Evolutionary conservation across 257 asterid species (phyloP).

Genomic region (Solanum okadae): DNA sequence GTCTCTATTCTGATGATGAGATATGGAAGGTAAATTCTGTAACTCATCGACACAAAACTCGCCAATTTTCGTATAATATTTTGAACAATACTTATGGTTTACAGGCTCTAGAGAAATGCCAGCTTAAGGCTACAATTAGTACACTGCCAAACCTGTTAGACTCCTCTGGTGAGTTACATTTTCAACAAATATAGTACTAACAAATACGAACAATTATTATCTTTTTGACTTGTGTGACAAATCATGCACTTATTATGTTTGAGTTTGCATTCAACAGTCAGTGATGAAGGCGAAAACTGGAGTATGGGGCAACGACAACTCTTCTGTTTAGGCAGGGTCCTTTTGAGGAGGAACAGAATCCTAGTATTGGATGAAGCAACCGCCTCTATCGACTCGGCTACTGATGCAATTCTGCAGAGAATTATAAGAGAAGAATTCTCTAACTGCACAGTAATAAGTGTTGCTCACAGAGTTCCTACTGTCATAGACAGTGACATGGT

Average conservation of each 20-base stretch:
- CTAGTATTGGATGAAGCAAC: conserved; percentile 88
- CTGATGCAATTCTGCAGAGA: conserved; percentile 65
- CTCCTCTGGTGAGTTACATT: conserved; percentile 45
- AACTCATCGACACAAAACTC: neutral
- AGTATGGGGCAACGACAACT: conserved; percentile 93
- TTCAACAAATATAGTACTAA: neutral
- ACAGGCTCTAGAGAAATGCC: conserved; percentile 73
- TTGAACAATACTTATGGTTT: neutral
- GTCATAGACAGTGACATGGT: conserved; percentile 84
- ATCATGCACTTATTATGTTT: neutral
- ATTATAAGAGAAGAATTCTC: conserved; percentile 65
- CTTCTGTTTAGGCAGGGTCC: conserved; percentile 74
- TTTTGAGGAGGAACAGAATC: conserved; percentile 45
- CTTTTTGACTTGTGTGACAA: neutral
- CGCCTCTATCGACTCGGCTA: conserved; percentile 77
- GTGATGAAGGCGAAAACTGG: conserved; percentile 93
- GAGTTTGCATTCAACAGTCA: conserved; percentile 23
- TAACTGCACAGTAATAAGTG: conserved; percentile 54
- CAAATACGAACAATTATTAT: neutral
- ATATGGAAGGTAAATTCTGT: conserved; percentile 53
- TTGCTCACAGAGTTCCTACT: conserved; percentile 85
- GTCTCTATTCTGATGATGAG: conserved; percentile 55
- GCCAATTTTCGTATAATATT: neutral
- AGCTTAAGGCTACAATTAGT: conserved; percentile 49
- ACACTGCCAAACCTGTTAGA: conserved; percentile 53